Evolutionary conservation across 306 rosid genomes (phyloP), one percentile per base, ranked within the genome.

Genomic region (Chamaecrista fasciculata): DNA sequence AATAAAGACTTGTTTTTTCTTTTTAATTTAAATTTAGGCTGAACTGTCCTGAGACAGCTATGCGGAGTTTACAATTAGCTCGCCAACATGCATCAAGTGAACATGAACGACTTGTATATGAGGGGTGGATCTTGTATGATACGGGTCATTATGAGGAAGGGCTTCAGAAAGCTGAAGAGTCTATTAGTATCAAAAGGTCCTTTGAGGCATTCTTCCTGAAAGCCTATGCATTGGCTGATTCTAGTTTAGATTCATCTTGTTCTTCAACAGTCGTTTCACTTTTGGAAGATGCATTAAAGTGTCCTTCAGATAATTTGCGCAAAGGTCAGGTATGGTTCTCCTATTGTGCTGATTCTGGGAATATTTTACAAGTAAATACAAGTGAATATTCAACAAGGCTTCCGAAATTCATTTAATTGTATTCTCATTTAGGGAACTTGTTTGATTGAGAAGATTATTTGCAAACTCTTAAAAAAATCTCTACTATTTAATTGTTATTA

Each of bases 61-160:
- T 92, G 97, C 84, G 81, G 72, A 89, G 97, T 87, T 79, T 92
- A 56, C 96, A 92, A 73, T 78, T 89, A 81, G 96, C 97, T 77
- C 95, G 95, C 75, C 85, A 85, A 64, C 89, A 92, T 76, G 92
- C 96, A 69, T 85, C 92, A 62, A 89, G 86, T 59, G 86, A 89
- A 58, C 90, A 92, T 39, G 97, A 92, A 81, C 78, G 77, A 67
- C 83, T 92, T 58, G 96, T 92, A 67, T 92, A 92, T 36, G 96
- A 92, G 79, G 97, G 97, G 29, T 92, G 97, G 96, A 89, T 92
- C 71, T 79, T 92, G 78, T 92, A 92, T 14, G 97, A 92, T 75
- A 87, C 97, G 4, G 97, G 97, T 59, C 96, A 89, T 65, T 89
- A 88, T 56, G 89, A 85, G 79, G 96, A 92, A 77, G 97, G 97